phyloP scores from a whole-genome alignment of 179 eudicot genomes.

The Vitellaria paradoxa region DNA sequence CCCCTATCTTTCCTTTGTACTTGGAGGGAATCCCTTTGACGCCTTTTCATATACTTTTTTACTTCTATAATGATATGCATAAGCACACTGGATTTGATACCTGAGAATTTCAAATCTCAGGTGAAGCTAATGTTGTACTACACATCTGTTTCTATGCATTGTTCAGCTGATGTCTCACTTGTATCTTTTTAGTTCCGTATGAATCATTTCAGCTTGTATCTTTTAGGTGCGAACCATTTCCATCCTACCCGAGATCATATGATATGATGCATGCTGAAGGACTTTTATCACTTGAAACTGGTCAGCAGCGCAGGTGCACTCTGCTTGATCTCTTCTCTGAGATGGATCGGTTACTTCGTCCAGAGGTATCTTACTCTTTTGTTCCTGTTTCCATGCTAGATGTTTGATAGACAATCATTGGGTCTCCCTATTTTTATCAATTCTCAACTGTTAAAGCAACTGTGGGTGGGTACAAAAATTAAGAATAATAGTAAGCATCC shows the following conservation, averaged over 20 bases:
- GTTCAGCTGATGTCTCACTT: neutral
- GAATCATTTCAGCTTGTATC: neutral
- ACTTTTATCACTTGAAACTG: constrained; percentile 66
- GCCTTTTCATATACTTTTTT: too few relatives aligned
- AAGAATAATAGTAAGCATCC: neutral
- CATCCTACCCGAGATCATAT: constrained; percentile 92
- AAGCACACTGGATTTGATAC: neutral
- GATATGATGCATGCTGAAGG: constrained; percentile 95
- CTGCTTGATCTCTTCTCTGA: constrained; percentile 70
- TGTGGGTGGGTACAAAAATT: neutral
- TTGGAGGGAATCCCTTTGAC: too few relatives aligned
- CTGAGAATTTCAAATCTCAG: neutral
- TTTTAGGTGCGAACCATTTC: constrained; percentile 96
- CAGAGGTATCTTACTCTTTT: constrained; percentile 63
- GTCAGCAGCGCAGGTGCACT: constrained; percentile 54
- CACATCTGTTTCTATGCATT: neutral
- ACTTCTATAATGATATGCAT: too few relatives aligned
- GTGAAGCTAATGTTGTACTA: neutral
- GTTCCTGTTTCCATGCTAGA: constrained; percentile 5
- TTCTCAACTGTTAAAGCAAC: neutral
- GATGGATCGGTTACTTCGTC: constrained; percentile 95
- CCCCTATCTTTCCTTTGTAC: too few relatives aligned
- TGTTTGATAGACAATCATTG: constrained; percentile 8
- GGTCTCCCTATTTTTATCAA: neutral
- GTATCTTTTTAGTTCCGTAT: neutral